Percentiles rank a stretch among this genome's conserved stretches.
Conservation (phyloP, 768 basidiomycete genomes). For the Tylopilus vinaceipallidus region DNA sequence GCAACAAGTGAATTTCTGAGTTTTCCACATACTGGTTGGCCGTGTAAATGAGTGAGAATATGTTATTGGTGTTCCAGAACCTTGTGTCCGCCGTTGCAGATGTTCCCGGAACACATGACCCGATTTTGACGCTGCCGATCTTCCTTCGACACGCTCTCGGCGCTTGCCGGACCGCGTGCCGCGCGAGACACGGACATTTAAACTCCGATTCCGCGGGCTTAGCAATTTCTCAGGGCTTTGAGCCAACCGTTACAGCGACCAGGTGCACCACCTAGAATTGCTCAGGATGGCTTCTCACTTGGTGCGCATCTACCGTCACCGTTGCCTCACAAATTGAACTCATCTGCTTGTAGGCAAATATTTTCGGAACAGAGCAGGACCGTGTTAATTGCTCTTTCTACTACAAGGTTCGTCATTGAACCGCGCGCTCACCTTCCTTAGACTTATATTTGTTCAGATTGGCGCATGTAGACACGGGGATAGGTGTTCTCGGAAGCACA, state of each 20-base stretch:
- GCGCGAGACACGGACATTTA: slow-evolving; percentile 2
- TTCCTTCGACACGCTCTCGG: no score
- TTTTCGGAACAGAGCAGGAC: slow-evolving; percentile 93
- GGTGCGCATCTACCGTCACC: slow-evolving; percentile 37
- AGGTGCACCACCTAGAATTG: background rate
- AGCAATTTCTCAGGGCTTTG: slow-evolving; percentile 7
- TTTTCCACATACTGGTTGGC: no score
- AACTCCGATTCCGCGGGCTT: slow-evolving; percentile 24
- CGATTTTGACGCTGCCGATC: no score
- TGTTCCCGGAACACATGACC: no score
- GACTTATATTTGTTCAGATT: slow-evolving; percentile 53
- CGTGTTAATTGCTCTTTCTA: slow-evolving; percentile 99
- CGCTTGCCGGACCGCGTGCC: background rate
- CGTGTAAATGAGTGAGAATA: no score
- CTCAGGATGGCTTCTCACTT: slow-evolving; percentile 68
- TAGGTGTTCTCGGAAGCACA: slow-evolving; percentile 97
- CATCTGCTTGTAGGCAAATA: slow-evolving; percentile 65
- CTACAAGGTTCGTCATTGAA: slow-evolving; percentile 68
- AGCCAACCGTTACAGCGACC: background rate
- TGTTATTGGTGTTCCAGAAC: no score
- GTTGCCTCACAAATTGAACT: background rate
- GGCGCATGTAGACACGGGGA: slow-evolving; percentile 99
- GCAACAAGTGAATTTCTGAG: no score
- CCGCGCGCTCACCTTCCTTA: background rate
- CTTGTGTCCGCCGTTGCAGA: no score